Conservation (phyloP, 148 eudicot species). For the Beta vulgaris region DNA sequence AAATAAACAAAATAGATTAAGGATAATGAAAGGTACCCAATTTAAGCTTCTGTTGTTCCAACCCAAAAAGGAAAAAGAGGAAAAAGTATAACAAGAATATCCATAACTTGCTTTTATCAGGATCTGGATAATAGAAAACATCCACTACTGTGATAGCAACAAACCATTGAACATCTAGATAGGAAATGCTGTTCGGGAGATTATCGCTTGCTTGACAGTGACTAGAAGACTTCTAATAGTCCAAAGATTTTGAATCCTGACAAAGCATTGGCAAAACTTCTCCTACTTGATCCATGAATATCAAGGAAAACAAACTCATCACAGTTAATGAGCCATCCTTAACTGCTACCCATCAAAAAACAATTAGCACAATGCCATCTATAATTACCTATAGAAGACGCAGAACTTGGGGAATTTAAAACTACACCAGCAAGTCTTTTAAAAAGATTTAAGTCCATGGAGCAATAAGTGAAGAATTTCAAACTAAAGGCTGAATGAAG, state of each 20-base stretch:
- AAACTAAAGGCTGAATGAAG: not conserved
- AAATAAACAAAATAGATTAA: not conserved
- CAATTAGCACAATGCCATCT: not conserved
- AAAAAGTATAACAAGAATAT: too few relatives aligned
- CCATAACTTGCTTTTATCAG: not conserved
- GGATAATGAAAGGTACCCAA: too few relatives aligned
- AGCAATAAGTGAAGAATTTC: not conserved
- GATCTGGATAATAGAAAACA: too few relatives aligned
- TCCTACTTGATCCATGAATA: not conserved
- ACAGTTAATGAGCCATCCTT: not conserved
- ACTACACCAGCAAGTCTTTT: too few relatives aligned
- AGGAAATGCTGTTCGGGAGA: not conserved
- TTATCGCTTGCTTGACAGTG: not conserved
- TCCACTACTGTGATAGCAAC: too few relatives aligned
- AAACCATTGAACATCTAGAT: not conserved
- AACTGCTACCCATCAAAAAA: not conserved
- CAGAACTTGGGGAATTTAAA: not conserved
- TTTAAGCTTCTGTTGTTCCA: too few relatives aligned
- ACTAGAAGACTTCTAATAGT: too few relatives aligned
- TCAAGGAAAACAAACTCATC: not conserved
- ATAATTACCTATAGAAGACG: not conserved
- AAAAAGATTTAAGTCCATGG: not conserved
- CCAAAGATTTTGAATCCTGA: not conserved
- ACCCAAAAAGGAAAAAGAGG: too few relatives aligned
- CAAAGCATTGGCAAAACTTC: not conserved